Base-by-base conservation (phyloP, 2,329 filamentous ascomycete genomes). In the Dactylonectria estremocensis region DNA sequence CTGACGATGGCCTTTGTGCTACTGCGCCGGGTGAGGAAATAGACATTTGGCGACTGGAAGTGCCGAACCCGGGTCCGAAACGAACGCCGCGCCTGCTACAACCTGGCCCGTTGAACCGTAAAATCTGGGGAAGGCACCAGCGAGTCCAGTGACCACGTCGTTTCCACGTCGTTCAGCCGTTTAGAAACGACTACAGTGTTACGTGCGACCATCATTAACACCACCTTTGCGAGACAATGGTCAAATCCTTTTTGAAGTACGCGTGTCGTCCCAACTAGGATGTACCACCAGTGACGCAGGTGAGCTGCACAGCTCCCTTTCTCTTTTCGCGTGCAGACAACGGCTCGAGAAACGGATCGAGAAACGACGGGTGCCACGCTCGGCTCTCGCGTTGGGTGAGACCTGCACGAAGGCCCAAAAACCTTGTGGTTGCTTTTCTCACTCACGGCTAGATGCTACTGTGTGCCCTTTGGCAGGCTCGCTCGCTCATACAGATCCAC, bases 321-420 rank as follows among this genome's bases (percentile, higher is more conserved):
- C n/a, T 14, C n/a, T 3, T 28, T 28, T 28, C 24, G 24, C 40
- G 6, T 43, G 33, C 3, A 33, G 49, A 24, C 49, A 24, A 52
- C 28, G n/a, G n/a, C 28, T 33, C 10, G 24, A 18, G 49, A 52
- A 5, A n/a, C 40, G 24, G 24, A 28, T 28, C 24, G 7, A 28
- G 24, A 28, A 28, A 28, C 24, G 7, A 28, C 24, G 24, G 24
- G 24, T 28, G 7, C 4, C 24, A 28, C 24, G 10, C 35, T 40
- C 9, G 10, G 40, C 6, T 43, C 40, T 46, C 57, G 62, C 68
- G 63, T 61, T 62, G 64, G 20, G 72, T 72, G 67, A 75, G 70
- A 73, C 72, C 71, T 74, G 67, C 71, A 64, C 53, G 46, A n/a
- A 31, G n/a, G 35, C 49, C 58, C 35, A 60, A 68, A 60, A 65